Base-by-base conservation (phyloP, 2,329 filamentous ascomycete genomes). In the Pseudogymnoascus sp. region DNA sequence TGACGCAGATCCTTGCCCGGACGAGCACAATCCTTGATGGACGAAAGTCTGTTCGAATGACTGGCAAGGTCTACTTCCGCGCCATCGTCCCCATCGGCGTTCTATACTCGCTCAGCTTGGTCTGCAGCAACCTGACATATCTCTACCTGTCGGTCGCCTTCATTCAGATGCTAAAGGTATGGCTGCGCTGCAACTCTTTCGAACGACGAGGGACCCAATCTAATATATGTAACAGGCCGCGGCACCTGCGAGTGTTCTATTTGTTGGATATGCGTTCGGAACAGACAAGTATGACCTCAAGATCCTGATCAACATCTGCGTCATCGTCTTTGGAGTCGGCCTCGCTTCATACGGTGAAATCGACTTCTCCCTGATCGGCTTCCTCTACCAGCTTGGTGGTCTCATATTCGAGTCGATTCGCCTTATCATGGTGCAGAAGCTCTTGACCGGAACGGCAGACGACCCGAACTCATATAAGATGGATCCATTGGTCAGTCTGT, bases 401-500 rank as follows among this genome's bases (percentile, higher is more conserved):
- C 89, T 92, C 66, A 72, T 87, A 58, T 93, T 92, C 70, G 90
- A 95, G 77, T 89, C 90, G 47, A 81, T 89, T 64, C 86, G 90
- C 63, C 78, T 94, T 65, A 87, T 91, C 75, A 90, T 95, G 88
- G 89, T 94, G 62, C 88, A 95, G 76, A 85, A 88, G 63, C 80
- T 96, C 68, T 83, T 96, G 59, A 89, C 85, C 71, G 63, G 63
- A 25, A 63, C 62, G 53, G 14, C 57, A 6, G 57, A 58, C 14
- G 89, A 77, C 25, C 57, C 57, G 6, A 58, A 58, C 35, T 53
- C 47, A 33, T 58, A 58, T 20, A 90, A 90, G 78, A 94, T 95
- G 90, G 89, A 94, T 70, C 90, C 90, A 36, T 81, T 96, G 36
- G 90, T 94, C 64, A 90, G 89, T 33, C 82, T 95, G 20, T 95